Evolutionary conservation across 257 asterid species (phyloP).

Genomic region (Paraleonurus japonicus): DNA sequence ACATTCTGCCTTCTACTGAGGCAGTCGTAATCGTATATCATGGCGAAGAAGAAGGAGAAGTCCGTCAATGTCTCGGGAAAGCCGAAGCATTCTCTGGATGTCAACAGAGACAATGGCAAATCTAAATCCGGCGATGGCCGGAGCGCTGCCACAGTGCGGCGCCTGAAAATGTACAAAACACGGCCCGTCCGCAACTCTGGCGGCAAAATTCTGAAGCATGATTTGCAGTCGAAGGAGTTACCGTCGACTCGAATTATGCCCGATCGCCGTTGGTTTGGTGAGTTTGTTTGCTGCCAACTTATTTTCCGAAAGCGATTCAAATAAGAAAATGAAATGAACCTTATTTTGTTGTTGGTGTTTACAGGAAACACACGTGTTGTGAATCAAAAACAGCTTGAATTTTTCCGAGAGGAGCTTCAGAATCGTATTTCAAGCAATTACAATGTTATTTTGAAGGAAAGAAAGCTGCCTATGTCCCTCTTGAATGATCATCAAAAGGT

Average conservation of each 20-base stretch:
- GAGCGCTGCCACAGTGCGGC: constrained; percentile 88
- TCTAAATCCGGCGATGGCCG: constrained; percentile 43
- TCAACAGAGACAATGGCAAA: constrained; percentile 54
- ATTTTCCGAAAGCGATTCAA: neutral
- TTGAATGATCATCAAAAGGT: constrained; percentile 91
- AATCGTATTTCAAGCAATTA: constrained; percentile 78
- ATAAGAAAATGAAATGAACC: neutral
- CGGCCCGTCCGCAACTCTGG: constrained; percentile 57
- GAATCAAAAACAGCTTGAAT: constrained; percentile 79
- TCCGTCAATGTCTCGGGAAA: constrained; percentile 86
- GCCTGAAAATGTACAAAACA: constrained; percentile 86
- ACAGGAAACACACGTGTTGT: constrained; percentile 85
- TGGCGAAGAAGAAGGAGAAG: constrained; percentile 79
- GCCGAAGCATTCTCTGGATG: constrained; percentile 92
- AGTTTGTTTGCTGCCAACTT: constrained; percentile 16
- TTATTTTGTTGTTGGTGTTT: constrained; percentile 2
- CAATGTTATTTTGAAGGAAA: constrained; percentile 80
- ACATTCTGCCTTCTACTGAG: too few species aligned
- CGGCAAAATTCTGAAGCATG: constrained; percentile 67
- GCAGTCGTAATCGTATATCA: constrained; percentile 19
- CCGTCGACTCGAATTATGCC: constrained; percentile 94
- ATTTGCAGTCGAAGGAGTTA: constrained; percentile 83
- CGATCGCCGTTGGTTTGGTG: constrained; percentile 95
- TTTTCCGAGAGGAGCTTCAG: constrained; percentile 78
- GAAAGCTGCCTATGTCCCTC: constrained; percentile 88